Conservation (phyloP, 768 basidiomycete species). For the Calocera viscosa region DNA sequence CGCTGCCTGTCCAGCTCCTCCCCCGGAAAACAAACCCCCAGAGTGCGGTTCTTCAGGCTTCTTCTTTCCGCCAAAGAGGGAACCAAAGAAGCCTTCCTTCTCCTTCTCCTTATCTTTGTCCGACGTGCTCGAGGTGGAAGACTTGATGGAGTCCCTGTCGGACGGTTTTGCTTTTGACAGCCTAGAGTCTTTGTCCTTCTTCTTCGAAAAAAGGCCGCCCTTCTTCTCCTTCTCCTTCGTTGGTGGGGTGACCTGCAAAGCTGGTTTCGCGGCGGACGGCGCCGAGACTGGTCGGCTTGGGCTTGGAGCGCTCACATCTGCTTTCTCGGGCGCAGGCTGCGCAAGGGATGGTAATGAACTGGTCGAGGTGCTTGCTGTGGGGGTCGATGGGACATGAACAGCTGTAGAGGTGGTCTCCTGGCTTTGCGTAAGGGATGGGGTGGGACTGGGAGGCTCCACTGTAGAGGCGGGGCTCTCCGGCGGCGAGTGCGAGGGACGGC, state of each 20-base stretch:
- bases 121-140: background rate
- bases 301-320: background rate
- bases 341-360: constrained; percentile 16
- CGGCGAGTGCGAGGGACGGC: constrained; percentile 9
- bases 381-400: constrained; percentile 14
- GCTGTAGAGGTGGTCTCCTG: background rate
- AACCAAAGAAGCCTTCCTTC: constrained; percentile 73
- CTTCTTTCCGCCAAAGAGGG: constrained; percentile 84
- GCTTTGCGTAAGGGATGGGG: background rate
- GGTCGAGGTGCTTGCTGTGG: constrained; percentile 24
- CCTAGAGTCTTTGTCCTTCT: background rate
- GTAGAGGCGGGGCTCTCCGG: constrained; percentile 12
- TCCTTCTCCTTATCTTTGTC: constrained; percentile 52
- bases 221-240: constrained; percentile 63
- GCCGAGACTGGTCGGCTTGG: background rate
- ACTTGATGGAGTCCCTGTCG: background rate
- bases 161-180: background rate
- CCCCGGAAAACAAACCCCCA: constrained; percentile 22
- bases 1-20: constrained; percentile 61
- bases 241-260: constrained; percentile 20
- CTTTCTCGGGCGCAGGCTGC: background rate
- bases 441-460: constrained; percentile 7
- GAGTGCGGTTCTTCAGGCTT: constrained; percentile 49
- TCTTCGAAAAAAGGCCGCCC: constrained; percentile 43
- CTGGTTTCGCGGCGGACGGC: background rate